phyloP scores from a whole-genome alignment of 1,139 yeast genomes.

The Debaryomyces robertsiae region DNA sequence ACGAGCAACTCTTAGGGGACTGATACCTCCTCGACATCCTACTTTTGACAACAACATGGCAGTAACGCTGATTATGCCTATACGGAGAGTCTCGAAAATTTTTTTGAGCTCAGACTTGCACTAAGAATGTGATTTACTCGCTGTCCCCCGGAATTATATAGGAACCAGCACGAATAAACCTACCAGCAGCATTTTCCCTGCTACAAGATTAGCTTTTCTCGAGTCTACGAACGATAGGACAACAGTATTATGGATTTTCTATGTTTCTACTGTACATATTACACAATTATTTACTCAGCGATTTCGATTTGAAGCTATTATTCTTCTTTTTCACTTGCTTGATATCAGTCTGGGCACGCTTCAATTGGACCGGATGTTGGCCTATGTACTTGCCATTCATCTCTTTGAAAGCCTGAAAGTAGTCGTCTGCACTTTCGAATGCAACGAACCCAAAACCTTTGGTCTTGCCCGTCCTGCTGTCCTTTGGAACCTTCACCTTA shows the following conservation, averaged over 20 bases:
- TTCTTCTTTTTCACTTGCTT: constrained; percentile 30
- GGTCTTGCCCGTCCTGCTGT: constrained; percentile 42
- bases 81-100: too few relatives aligned
- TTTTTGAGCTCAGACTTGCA: constrained; percentile 4
- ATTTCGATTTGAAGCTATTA: background rate
- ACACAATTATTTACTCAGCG: background rate
- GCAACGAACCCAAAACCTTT: constrained; percentile 77
- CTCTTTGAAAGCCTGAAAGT: constrained; percentile 68
- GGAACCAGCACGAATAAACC: too few relatives aligned
- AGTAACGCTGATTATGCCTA: too few relatives aligned
- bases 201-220: too few relatives aligned
- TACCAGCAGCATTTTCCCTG: too few relatives aligned
- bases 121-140: background rate
- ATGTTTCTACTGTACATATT: constrained; percentile 3
- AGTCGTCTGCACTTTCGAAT: constrained; percentile 62
- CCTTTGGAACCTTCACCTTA: constrained; percentile 58
- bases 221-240: too few relatives aligned
- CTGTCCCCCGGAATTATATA: too few relatives aligned
- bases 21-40: constrained; percentile 4
- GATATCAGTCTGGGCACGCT: constrained; percentile 60
- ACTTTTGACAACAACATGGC: constrained; percentile 5
- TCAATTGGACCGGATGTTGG: constrained; percentile 68
- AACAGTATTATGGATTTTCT: background rate
- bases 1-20: background rate
- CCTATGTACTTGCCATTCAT: constrained; percentile 80